phyloP scores from a whole-genome alignment of 441 rosid genomes.

The Populus hybrid region DNA sequence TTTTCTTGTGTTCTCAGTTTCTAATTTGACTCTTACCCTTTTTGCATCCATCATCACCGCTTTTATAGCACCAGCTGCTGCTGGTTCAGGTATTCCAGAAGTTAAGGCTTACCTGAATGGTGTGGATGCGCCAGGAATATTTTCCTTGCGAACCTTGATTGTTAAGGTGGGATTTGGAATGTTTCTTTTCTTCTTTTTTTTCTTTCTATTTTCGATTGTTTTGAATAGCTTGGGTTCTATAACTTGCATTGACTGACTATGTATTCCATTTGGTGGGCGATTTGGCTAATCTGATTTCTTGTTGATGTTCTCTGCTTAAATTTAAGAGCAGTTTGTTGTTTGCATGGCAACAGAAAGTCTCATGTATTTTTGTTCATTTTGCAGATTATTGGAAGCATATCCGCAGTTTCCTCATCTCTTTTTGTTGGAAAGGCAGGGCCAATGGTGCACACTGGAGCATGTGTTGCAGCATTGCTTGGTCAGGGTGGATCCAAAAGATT shows the following conservation, averaged over 20 bases:
- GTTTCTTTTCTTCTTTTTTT: background rate
- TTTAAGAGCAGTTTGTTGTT: background rate
- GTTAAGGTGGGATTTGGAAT: constrained; percentile 48
- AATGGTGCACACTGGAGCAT: constrained; percentile 88
- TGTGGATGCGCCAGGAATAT: constrained; percentile 80
- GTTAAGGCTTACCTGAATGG: constrained; percentile 92
- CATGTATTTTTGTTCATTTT: background rate
- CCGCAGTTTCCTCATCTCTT: constrained; percentile 85
- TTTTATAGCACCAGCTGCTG: constrained; percentile 65
- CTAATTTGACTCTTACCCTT: constrained; percentile 65
- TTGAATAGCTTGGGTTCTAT: background rate
- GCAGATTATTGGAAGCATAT: constrained; percentile 79
- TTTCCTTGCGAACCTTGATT: constrained; percentile 59
- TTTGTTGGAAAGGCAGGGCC: constrained; percentile 92
- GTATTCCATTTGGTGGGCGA: background rate
- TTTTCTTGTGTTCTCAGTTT: constrained; percentile 54
- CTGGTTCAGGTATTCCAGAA: constrained; percentile 95
- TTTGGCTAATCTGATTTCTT: background rate
- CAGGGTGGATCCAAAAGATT: constrained; percentile 82
- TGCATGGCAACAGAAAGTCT: no score
- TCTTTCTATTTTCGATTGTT: background rate
- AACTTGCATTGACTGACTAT: background rate
- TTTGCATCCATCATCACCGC: constrained; percentile 64
- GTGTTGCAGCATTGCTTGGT: constrained; percentile 75
- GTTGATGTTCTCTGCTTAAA: background rate